These are phyloP conservation scores for Pseudogymnoascus sp. DNA, from an alignment of 2,329 filamentous ascomycete species.

Conservation along the genomic window DNA sequence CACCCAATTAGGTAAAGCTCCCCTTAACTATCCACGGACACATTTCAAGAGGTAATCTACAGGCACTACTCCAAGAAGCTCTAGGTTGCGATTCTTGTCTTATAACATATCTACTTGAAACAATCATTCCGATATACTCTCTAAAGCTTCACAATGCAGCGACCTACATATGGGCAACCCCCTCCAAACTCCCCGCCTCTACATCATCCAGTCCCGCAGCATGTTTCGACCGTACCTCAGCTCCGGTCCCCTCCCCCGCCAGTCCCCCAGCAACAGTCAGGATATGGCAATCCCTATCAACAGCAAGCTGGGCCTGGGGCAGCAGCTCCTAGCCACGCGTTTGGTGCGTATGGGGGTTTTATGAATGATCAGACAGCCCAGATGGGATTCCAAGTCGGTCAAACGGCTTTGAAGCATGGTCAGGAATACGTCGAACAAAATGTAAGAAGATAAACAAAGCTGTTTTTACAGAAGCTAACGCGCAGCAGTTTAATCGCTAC, in stretches of 20 bases:
- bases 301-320: conserved; percentile 41
- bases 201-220: conserved; percentile 94
- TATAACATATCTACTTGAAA: not conserved
- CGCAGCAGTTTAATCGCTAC: conserved; percentile 62
- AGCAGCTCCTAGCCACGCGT: conserved; percentile 36
- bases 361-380: conserved; percentile 94
- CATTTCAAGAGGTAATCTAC: conserved; percentile 6
- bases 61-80: not conserved
- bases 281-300: conserved; percentile 68
- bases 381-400: conserved; percentile 88
- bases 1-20: not conserved
- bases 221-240: conserved; percentile 96
- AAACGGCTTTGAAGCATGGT: conserved; percentile 82
- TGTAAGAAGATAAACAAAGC: conserved; percentile 49
- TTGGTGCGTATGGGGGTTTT: conserved; percentile 77
- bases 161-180: conserved; percentile 68
- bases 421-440: conserved; percentile 95
- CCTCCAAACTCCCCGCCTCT: conserved; percentile 72
- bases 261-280: conserved; percentile 54
- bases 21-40: conserved; percentile 6
- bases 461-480: conserved; percentile 12
- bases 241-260: conserved; percentile 88
- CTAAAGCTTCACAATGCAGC: conserved; percentile 58
- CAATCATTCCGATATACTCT: not conserved
- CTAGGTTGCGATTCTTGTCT: not conserved